Evolutionary conservation across 164 flowering plant species (phyloP).

Genomic region (Dillenia suffruticosa): DNA sequence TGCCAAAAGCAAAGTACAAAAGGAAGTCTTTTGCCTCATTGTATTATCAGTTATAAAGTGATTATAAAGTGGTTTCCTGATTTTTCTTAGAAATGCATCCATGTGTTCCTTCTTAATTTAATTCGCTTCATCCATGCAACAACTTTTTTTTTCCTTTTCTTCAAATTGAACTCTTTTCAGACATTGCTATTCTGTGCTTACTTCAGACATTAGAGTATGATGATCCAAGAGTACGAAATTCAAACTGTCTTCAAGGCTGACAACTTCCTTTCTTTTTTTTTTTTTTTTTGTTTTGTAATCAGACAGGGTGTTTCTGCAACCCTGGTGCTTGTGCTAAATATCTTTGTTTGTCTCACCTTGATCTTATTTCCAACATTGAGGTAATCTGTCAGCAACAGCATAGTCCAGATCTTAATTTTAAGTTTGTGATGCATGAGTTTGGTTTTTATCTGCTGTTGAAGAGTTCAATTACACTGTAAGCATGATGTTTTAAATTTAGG

Average conservation of each 20-base stretch:
- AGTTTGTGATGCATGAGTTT: neutral
- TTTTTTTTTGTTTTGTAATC: conserved; percentile 9
- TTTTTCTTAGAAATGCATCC: no score
- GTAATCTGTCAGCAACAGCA: conserved; percentile 26
- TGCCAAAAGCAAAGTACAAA: no score
- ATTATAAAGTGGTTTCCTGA: no score
- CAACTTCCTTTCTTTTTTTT: neutral
- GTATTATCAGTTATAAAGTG: no score
- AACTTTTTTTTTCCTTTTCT: no score
- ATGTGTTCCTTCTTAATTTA: no score
- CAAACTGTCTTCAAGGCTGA: no score
- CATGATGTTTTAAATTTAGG: conserved; percentile 36
- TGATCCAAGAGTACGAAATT: neutral
- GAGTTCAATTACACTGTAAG: neutral
- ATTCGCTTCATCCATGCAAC: no score
- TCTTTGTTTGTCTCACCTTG: conserved; percentile 80
- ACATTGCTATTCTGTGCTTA: no score
- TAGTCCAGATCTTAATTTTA: neutral
- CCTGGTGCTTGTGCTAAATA: conserved; percentile 98
- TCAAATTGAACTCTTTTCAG: no score
- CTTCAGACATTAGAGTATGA: no score
- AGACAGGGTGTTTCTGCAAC: conserved; percentile 99
- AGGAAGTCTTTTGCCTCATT: no score
- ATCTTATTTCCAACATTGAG: conserved; percentile 82
- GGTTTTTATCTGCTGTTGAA: conserved; percentile 3